These are phyloP conservation scores for Ceratobasidium sp. DNA, from an alignment of 1,284 basidiomycete species.

Conservation along the genomic window DNA sequence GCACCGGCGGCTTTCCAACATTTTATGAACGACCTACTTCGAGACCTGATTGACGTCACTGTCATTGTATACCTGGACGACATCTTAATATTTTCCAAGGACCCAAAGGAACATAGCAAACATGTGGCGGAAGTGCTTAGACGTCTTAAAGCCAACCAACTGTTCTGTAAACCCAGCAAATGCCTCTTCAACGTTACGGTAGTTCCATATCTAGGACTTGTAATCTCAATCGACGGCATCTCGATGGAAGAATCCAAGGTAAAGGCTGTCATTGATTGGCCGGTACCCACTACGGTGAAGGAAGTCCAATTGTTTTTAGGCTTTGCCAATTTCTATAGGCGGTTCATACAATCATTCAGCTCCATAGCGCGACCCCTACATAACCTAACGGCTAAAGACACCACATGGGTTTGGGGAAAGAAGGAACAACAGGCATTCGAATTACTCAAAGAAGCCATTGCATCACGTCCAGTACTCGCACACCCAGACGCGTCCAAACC, in stretches of 20 bases:
- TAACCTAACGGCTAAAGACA: constrained; percentile 50
- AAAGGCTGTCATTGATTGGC: constrained; percentile 60
- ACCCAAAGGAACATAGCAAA: constrained; percentile 48
- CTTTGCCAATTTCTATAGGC: constrained; percentile 55
- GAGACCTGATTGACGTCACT: background rate
- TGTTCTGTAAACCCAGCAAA: constrained; percentile 30
- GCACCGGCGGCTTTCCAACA: constrained; percentile 59
- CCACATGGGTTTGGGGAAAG: constrained; percentile 47
- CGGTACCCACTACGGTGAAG: constrained; percentile 56
- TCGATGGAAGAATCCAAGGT: constrained; percentile 63
- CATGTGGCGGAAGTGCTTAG: constrained; percentile 37
- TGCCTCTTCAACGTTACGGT: constrained; percentile 50
- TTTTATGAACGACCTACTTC: constrained; percentile 49
- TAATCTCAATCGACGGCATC: constrained; percentile 57
- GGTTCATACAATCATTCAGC: constrained; percentile 32
- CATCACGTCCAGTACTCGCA: background rate
- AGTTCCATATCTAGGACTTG: constrained; percentile 63
- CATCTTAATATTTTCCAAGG: no score
- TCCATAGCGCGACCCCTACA: constrained; percentile 46
- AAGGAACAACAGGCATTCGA: constrained; percentile 48
- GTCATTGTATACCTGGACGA: constrained; percentile 52
- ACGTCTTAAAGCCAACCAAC: background rate
- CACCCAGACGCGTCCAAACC: background rate
- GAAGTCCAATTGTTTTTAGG: constrained; percentile 60
- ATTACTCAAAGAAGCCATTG: background rate